These are phyloP conservation scores for Fraxinus cuspidata DNA, from an alignment of 257 asterid species.

Conservation along the genomic window DNA sequence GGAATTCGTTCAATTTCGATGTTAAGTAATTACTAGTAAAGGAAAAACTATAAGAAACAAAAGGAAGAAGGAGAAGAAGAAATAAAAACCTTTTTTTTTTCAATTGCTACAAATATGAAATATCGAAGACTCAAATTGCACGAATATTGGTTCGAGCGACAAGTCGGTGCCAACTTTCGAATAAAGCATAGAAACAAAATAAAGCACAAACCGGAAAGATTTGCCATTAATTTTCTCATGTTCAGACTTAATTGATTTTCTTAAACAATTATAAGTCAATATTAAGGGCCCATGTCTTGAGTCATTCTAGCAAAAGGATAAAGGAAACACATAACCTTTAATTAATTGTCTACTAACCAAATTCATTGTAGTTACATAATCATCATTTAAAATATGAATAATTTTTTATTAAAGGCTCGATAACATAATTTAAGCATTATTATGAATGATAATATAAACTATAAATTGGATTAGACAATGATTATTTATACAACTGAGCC, in stretches of 20 bases:
- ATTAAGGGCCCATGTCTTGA: neutral
- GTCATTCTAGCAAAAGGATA: neutral
- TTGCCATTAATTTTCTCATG: neutral
- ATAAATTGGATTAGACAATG: neutral
- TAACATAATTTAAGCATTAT: neutral
- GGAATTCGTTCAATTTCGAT: neutral
- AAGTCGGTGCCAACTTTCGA: neutral
- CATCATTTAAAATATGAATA: neutral
- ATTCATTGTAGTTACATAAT: neutral
- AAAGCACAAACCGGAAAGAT: neutral
- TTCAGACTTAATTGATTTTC: neutral
- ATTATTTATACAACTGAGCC: neutral
- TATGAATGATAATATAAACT: neutral
- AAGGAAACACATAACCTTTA: neutral
- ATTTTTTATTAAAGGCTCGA: neutral
- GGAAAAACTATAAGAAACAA: neutral
- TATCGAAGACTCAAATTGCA: neutral
- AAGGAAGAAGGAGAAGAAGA: neutral
- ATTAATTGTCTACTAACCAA: neutral
- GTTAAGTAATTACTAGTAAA: neutral
- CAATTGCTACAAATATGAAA: too few relatives aligned
- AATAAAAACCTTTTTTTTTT: too few relatives aligned
- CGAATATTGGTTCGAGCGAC: neutral
- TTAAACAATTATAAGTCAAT: neutral
- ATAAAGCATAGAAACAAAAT: too few relatives aligned